Evolutionary conservation across 192 early-diverging fungal genomes (phyloP).

Genomic region (Entomortierella chlamydospora): DNA sequence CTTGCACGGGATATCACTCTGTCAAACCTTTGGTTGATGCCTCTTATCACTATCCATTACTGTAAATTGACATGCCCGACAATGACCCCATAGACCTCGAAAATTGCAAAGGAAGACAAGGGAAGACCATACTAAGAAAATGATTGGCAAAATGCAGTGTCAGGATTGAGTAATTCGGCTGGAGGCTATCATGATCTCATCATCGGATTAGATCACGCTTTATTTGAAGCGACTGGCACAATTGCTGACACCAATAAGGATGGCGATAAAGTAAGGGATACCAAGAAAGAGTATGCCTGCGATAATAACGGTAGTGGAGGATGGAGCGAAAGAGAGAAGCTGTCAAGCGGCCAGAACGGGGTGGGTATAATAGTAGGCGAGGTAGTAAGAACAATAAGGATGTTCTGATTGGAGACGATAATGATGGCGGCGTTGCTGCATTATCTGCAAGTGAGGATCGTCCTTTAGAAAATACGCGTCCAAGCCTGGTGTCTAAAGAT

Average conservation of each 20-base stretch:
- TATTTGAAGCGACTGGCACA: no score
- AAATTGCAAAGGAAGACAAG: no score
- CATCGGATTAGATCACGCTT: no score
- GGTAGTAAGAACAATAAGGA: background rate
- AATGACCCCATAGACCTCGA: slow-evolving; percentile 35
- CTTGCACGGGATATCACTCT: slow-evolving; percentile 50
- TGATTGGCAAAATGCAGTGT: background rate
- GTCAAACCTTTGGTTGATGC: slow-evolving; percentile 41
- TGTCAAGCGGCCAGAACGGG: slow-evolving; percentile 2
- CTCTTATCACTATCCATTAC: slow-evolving; percentile 19
- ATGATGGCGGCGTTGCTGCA: no score
- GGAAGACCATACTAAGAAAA: background rate
- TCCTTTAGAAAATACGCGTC: no score
- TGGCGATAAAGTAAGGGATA: no score
- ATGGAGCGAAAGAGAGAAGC: slow-evolving; percentile 2
- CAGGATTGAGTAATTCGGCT: no score
- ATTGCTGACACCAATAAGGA: no score
- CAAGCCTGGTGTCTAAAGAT: no score
- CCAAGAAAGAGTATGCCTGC: no score
- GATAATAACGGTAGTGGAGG: background rate
- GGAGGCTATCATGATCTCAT: no score
- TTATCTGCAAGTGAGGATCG: background rate
- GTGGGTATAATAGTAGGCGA: background rate
- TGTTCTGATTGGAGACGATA: no score
- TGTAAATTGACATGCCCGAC: slow-evolving; percentile 49